Percentiles rank a stretch among this genome's conserved stretches.
phyloP scores from a whole-genome alignment of 495 filamentous ascomycete species.

The Lasiosphaeris hirsuta region DNA sequence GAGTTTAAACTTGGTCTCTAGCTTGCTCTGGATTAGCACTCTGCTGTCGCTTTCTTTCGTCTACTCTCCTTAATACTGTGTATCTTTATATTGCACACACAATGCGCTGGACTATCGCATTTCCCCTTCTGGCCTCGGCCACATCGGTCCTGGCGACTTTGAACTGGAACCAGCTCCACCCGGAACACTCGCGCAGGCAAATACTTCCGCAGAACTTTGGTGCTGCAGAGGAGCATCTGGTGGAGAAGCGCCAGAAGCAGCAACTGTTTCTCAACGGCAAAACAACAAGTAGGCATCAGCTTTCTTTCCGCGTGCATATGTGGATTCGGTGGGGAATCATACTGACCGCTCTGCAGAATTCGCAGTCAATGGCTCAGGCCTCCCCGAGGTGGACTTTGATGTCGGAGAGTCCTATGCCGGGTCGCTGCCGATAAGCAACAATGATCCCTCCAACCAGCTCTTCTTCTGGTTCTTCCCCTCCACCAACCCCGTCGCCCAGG shows the following conservation, averaged over 20 bases:
- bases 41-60: not conserved
- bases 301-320: too few relatives aligned
- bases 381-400: constrained; percentile 72
- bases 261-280: constrained; percentile 17
- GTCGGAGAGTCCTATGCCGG: constrained; percentile 76
- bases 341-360: constrained; percentile 43
- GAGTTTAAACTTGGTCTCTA: not conserved
- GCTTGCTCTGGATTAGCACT: not conserved
- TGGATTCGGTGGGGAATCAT: too few relatives aligned
- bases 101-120: constrained; percentile 20
- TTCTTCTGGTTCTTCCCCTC: constrained; percentile 80
- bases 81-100: not conserved
- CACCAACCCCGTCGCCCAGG: constrained; percentile 42
- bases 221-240: not conserved
- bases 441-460: constrained; percentile 49
- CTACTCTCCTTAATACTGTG: constrained; percentile 4
- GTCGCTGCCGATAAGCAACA: constrained; percentile 58
- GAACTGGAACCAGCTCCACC: constrained; percentile 15
- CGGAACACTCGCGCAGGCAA: constrained; percentile 8
- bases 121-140: constrained; percentile 9
- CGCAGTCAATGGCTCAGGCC: constrained; percentile 60
- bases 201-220: not conserved
- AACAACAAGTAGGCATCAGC: constrained; percentile 11
- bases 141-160: constrained; percentile 10
- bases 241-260: constrained; percentile 13